These are phyloP conservation scores for Biscogniauxia marginata DNA, from an alignment of 2,329 filamentous ascomycete species.

Conservation along the genomic window DNA sequence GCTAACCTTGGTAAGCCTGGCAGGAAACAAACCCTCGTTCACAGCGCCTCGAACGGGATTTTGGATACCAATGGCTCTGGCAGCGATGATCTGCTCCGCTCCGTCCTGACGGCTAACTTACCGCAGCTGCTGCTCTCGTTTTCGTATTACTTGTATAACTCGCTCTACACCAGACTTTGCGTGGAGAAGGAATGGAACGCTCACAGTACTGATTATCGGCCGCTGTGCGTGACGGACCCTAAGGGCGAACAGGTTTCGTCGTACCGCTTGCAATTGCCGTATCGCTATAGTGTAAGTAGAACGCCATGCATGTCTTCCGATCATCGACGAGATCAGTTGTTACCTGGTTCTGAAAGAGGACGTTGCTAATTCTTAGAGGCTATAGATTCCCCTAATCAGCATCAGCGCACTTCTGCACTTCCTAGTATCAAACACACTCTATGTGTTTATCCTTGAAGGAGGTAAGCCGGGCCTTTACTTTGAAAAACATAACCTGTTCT, in stretches of 20 bases:
- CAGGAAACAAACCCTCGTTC: not conserved
- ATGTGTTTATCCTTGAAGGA: conserved; percentile 1
- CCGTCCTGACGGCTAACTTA: conserved; percentile 9
- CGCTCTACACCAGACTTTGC: conserved; percentile 18
- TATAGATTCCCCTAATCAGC: not conserved
- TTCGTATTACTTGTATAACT: conserved; percentile 22
- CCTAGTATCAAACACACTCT: not conserved
- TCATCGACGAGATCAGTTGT: no score
- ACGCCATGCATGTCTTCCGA: no score
- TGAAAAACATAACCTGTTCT: not conserved
- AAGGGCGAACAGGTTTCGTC: conserved; percentile 20
- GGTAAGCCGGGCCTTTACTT: not conserved
- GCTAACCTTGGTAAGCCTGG: not conserved
- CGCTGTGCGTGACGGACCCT: conserved; percentile 16
- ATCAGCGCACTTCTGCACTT: conserved; percentile 1
- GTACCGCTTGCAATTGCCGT: conserved; percentile 24
- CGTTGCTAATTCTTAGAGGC: not conserved
- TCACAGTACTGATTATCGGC: conserved; percentile 5
- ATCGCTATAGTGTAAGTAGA: not conserved
- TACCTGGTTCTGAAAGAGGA: not conserved
- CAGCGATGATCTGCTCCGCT: not conserved
- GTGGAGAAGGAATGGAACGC: conserved; percentile 23
- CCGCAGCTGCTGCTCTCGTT: conserved; percentile 23
- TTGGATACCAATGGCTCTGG: not conserved
- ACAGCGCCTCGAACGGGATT: not conserved